Percentiles rank a stretch among this genome's conserved stretches.
phyloP scores from a whole-genome alignment of 2,329 filamentous ascomycete genomes.

The Talaromyces sp. region DNA sequence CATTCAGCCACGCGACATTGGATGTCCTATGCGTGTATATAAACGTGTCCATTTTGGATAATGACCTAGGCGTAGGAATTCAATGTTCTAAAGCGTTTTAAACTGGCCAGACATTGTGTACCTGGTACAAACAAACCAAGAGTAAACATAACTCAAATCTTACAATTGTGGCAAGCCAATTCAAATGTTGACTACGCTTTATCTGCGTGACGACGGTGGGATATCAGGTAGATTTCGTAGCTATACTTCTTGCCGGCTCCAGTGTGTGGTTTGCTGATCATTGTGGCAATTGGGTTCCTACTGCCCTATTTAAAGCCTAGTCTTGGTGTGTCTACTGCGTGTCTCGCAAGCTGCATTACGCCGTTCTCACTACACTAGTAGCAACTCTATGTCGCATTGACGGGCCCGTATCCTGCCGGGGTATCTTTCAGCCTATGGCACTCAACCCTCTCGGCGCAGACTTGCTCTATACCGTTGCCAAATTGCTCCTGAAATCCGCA shows the following conservation, averaged over 20 bases:
- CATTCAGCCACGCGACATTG: too few species aligned
- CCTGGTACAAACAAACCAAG: background rate
- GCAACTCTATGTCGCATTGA: slow-evolving; percentile 34
- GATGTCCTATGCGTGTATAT: background rate
- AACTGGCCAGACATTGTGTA: too few species aligned
- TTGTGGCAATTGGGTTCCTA: too few species aligned
- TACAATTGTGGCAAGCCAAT: too few species aligned
- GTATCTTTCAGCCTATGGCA: background rate
- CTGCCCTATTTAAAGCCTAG: too few species aligned
- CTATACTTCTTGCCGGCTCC: too few species aligned
- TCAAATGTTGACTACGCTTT: too few species aligned
- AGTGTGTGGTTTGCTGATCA: too few species aligned
- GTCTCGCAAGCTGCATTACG: slow-evolving; percentile 17
- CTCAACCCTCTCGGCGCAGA: background rate
- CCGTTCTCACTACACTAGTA: slow-evolving; percentile 14
- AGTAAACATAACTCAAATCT: too few species aligned
- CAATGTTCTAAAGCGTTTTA: background rate
- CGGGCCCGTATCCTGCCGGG: slow-evolving; percentile 38
- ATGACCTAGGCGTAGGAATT: background rate
- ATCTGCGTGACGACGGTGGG: too few species aligned
- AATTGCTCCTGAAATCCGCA: slow-evolving; percentile 21
- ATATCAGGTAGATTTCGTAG: too few species aligned
- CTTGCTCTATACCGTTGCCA: background rate
- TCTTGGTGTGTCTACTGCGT: too few species aligned
- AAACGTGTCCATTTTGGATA: background rate